These are phyloP conservation scores for Usnea hakonensis DNA, from an alignment of 495 filamentous ascomycete genomes.

Conservation along the genomic window DNA sequence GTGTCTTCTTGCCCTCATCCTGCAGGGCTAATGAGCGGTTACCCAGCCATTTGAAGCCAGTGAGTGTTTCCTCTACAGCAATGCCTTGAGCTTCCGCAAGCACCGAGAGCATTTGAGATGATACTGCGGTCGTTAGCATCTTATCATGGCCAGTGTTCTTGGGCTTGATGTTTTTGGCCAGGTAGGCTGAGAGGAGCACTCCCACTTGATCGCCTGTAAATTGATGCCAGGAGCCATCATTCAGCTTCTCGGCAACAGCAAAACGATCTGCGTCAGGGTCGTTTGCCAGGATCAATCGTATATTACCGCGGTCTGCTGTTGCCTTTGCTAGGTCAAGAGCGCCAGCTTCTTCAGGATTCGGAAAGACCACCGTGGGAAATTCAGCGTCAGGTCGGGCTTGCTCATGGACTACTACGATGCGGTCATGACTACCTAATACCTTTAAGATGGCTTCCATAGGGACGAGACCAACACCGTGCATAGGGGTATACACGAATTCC, in stretches of 20 bases:
- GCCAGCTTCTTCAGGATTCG: constrained; percentile 65
- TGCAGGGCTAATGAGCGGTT: constrained; percentile 40
- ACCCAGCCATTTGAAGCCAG: constrained; percentile 71
- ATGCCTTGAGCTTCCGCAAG: constrained; percentile 51
- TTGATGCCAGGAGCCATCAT: constrained; percentile 47
- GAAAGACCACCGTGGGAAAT: constrained; percentile 63
- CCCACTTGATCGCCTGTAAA: constrained; percentile 67
- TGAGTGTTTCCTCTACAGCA: constrained; percentile 56
- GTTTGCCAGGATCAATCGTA: constrained; percentile 53
- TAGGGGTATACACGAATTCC: constrained; percentile 55
- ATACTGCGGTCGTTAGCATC: constrained; percentile 59
- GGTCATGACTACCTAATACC: constrained; percentile 39
- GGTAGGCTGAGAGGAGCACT: constrained; percentile 49
- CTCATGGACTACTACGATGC: constrained; percentile 38
- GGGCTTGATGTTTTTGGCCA: constrained; percentile 15
- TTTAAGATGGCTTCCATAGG: constrained; percentile 41
- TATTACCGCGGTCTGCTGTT: constrained; percentile 42
- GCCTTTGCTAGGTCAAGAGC: constrained; percentile 57
- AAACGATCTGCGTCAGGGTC: constrained; percentile 72
- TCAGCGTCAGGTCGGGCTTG: constrained; percentile 56
- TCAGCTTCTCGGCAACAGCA: constrained; percentile 54
- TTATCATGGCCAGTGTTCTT: constrained; percentile 26
- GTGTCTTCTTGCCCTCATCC: constrained; percentile 41
- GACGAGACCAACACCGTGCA: constrained; percentile 58
- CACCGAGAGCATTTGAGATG: constrained; percentile 54